Evolutionary conservation across 2,329 filamentous ascomycete species (phyloP).

Genomic region (Teratosphaeria destructans): DNA sequence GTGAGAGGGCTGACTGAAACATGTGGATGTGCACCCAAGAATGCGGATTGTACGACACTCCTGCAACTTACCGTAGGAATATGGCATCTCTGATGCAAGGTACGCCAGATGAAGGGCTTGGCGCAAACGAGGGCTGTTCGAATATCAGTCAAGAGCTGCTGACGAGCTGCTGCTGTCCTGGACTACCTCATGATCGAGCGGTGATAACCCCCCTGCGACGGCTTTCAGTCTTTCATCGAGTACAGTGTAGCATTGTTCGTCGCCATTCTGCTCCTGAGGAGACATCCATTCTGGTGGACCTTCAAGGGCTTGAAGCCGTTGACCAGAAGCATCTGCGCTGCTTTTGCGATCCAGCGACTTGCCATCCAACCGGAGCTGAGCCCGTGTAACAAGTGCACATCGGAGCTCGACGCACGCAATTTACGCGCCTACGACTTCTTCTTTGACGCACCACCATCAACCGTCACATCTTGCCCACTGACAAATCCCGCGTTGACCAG

Average conservation of each 20-base stretch:
- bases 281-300: no score
- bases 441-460: neutral
- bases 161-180: neutral
- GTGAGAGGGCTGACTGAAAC: constrained; percentile 1
- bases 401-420: neutral
- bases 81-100: neutral
- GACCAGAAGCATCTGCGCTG: no score
- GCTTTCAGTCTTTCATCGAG: neutral
- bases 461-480: neutral
- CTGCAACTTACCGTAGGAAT: neutral
- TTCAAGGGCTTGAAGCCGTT: no score
- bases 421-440: neutral
- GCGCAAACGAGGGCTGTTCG: neutral
- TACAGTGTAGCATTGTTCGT: neutral
- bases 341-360: neutral
- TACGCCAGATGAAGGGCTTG: neutral
- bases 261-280: no score
- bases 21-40: constrained; percentile 2
- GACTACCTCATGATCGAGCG: no score
- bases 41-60: constrained; percentile 1
- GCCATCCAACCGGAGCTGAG: neutral
- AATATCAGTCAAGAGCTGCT: neutral
- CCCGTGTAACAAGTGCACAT: neutral
- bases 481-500: constrained; percentile 8
- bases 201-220: no score